phyloP scores from a whole-genome alignment of 805 yeast species.

The Candida broadrunensis region DNA sequence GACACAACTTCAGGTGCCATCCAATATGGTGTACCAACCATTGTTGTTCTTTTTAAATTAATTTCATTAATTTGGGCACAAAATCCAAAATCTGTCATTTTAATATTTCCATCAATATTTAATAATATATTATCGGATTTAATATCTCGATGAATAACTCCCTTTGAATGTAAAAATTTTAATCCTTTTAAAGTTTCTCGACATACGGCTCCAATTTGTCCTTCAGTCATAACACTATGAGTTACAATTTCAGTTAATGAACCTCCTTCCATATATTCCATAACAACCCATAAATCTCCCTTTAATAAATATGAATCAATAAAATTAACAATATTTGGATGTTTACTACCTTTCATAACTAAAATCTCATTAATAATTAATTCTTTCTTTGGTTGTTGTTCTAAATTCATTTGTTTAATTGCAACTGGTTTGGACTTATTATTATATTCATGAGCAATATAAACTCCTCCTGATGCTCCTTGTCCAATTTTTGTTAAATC shows the following conservation, averaged over 20 bases:
- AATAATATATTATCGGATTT: slow-evolving; percentile 90
- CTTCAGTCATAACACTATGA: slow-evolving; percentile 84
- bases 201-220: slow-evolving; percentile 93
- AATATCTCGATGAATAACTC: slow-evolving; percentile 93
- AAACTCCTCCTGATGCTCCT: slow-evolving; percentile 98
- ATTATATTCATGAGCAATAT: slow-evolving; percentile 67
- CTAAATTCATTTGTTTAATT: slow-evolving; percentile 93
- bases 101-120: slow-evolving; percentile 81
- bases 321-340: slow-evolving; percentile 90
- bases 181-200: slow-evolving; percentile 87
- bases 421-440: slow-evolving; percentile 69
- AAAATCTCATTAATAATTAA: slow-evolving; percentile 90
- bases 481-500: slow-evolving; percentile 87
- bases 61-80: slow-evolving; percentile 72
- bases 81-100: slow-evolving; percentile 93
- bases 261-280: slow-evolving; percentile 99
- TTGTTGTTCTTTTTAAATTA: slow-evolving; percentile 86
- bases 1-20: slow-evolving; percentile 99
- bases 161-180: slow-evolving; percentile 83
- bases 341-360: slow-evolving; percentile 91
- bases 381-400: slow-evolving; percentile 93
- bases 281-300: slow-evolving; percentile 91
- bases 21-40: slow-evolving; percentile 99
- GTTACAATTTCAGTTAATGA: slow-evolving; percentile 93
- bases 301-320: slow-evolving; percentile 77